Base-by-base conservation (phyloP, 257 asterid genomes). In the Solanum chilense region DNA sequence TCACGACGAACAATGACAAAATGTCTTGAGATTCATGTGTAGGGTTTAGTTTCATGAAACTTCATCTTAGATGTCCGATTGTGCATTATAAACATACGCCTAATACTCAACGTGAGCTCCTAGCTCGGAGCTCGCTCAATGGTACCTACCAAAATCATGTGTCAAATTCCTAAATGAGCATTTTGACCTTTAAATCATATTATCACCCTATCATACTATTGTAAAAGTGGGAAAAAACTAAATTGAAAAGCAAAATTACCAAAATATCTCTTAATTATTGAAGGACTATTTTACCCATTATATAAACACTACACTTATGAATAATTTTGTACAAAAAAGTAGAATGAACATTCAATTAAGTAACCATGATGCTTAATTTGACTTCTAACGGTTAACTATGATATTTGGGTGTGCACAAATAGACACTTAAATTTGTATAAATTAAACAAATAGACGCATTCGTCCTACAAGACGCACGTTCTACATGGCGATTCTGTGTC, bases 341-440 rank as follows among this genome's bases (percentile, higher is more conserved):
- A 58, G 21, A 18, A 20, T 0, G 5, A 52, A 52, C 10, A 16
- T 52, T 18, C 1, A 52, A 18, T 52, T 2, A 52, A 52, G 60
- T 52, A 52, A 0, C 1, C 60, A 16, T 52, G 60, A 16, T 52
- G 23, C 23, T 52, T 56, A 56, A 56, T 20, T 7, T 18, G 25
- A 20, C 64, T 20, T 56, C 4, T 4, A 56, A 0, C 0, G 10
- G 64, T 18, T 4, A 56, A 6, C 0, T 56, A 56, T 18, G 25
- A 18, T 0, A 0, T 4, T 18, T 56, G 0, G 1, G 0, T 56
- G 10, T 52, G 2, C 9, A 52, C 23, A 52, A 52, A 9, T 52
- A 52, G 10, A 52, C n/a, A 52, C 0, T 52, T 52, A 52, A 56
- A 18, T 3, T 0, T 56, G 0, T 56, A 18, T 18, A 18, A 18